Percentiles rank a stretch among this genome's conserved stretches.
Evolutionary conservation across 768 basidiomycete species (phyloP).

Genomic region (Pilatotrama ljubarskyi): DNA sequence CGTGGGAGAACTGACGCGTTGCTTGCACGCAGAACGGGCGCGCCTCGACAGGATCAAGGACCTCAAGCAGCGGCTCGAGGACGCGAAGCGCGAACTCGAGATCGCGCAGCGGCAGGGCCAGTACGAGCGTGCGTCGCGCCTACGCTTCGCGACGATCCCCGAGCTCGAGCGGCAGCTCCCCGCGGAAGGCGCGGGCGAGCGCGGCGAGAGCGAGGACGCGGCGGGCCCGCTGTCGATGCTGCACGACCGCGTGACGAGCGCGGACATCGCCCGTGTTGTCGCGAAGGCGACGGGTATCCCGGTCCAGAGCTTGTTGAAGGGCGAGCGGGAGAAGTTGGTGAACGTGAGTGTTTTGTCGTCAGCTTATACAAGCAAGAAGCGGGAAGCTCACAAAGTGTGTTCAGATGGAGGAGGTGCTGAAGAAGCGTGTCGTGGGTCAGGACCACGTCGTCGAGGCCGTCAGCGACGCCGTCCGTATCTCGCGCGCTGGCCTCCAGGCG

Average conservation of each 20-base stretch:
- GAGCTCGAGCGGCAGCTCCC: constrained; percentile 75
- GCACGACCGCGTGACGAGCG: constrained; percentile 85
- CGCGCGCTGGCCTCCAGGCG: constrained; percentile 86
- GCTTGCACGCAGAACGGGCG: constrained; percentile 52
- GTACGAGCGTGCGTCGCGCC: constrained; percentile 78
- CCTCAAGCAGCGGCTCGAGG: constrained; percentile 73
- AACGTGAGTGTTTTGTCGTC: constrained; percentile 54
- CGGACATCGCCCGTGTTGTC: constrained; percentile 86
- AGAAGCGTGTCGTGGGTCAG: constrained; percentile 82
- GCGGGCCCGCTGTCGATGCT: constrained; percentile 62
- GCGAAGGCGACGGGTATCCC: constrained; percentile 90
- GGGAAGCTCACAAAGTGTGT: no score
- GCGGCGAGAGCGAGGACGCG: constrained; percentile 46
- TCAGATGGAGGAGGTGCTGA: constrained; percentile 86
- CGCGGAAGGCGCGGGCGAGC: constrained; percentile 40
- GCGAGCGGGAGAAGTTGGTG: constrained; percentile 86
- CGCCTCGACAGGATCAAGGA: constrained; percentile 70
- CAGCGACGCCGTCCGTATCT: constrained; percentile 89
- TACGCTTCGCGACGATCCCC: constrained; percentile 84
- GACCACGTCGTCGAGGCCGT: constrained; percentile 84
- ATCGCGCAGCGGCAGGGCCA: constrained; percentile 89
- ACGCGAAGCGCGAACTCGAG: constrained; percentile 83
- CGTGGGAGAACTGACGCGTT: no score
- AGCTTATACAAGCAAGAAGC: no score
- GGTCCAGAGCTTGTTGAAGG: constrained; percentile 83